Percentiles rank a stretch among this genome's conserved stretches.
These are phyloP conservation scores for Tolypocladium nubicola DNA, from an alignment of 2,329 filamentous ascomycete genomes.

Conservation along the genomic window DNA sequence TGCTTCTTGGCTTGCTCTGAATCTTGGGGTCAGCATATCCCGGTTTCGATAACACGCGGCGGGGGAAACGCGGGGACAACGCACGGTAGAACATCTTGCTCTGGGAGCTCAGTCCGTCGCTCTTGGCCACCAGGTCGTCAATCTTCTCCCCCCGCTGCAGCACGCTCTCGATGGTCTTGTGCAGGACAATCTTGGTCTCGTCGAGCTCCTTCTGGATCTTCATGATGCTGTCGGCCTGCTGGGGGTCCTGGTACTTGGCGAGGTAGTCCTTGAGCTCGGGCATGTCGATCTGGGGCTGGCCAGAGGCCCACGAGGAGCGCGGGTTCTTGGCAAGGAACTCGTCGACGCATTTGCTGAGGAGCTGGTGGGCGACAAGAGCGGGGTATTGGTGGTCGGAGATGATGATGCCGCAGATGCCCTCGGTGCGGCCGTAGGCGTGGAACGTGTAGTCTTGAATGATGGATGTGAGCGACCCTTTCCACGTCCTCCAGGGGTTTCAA, in stretches of 20 bases:
- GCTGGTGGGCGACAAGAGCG: slow-evolving; percentile 69
- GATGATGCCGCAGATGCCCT: slow-evolving; percentile 67
- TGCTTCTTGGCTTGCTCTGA: slow-evolving; percentile 64
- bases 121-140: slow-evolving; percentile 87
- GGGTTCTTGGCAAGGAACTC: slow-evolving; percentile 76
- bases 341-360: slow-evolving; percentile 78
- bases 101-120: slow-evolving; percentile 77
- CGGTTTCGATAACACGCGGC: not conserved
- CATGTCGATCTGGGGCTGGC: slow-evolving; percentile 46
- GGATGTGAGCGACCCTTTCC: slow-evolving; percentile 7
- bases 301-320: slow-evolving; percentile 51
- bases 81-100: slow-evolving; percentile 97
- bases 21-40: not conserved
- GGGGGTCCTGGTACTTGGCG: slow-evolving; percentile 69
- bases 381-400: slow-evolving; percentile 71
- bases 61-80: slow-evolving; percentile 13
- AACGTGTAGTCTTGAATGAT: slow-evolving; percentile 51
- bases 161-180: slow-evolving; percentile 88
- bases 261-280: slow-evolving; percentile 72
- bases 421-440: slow-evolving; percentile 65
- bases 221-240: slow-evolving; percentile 82
- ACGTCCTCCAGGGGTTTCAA: not conserved
- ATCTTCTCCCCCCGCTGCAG: slow-evolving; percentile 94
- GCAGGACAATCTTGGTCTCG: slow-evolving; percentile 92
- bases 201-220: slow-evolving; percentile 96